These are phyloP conservation scores for Pyricularia sp. DNA, from an alignment of 2,329 filamentous ascomycete species.

Conservation along the genomic window DNA sequence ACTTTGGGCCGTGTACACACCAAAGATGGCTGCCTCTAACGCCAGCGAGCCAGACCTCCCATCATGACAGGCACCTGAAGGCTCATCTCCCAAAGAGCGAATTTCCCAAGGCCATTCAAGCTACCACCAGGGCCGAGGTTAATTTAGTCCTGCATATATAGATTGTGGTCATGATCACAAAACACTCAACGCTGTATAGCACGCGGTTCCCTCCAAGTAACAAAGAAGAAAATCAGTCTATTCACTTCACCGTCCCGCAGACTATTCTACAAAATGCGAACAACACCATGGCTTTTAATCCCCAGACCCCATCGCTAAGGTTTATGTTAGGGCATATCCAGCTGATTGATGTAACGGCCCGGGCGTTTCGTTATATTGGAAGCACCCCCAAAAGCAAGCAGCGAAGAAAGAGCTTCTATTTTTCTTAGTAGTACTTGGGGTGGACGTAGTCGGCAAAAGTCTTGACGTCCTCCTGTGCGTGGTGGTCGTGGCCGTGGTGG, in stretches of 20 bases:
- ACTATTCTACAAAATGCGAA: slow-evolving; percentile 8
- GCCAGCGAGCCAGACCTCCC: neutral
- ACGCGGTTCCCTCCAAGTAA: neutral
- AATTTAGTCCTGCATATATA: neutral
- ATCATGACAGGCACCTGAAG: neutral
- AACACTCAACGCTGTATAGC: neutral
- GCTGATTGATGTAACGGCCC: neutral
- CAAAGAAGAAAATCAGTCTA: slow-evolving; percentile 7
- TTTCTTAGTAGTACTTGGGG: slow-evolving; percentile 76
- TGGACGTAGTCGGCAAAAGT: slow-evolving; percentile 94
- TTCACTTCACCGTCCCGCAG: slow-evolving; percentile 5
- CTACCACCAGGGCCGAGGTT: neutral
- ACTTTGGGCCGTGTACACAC: neutral
- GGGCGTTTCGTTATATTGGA: neutral
- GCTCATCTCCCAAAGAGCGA: neutral
- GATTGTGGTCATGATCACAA: neutral
- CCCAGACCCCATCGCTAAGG: neutral
- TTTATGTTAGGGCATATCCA: neutral
- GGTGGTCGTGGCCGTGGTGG: slow-evolving; percentile 37
- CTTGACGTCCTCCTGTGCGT: slow-evolving; percentile 76
- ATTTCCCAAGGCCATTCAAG: neutral
- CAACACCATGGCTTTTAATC: neutral
- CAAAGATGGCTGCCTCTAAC: neutral
- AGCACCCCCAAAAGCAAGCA: neutral
- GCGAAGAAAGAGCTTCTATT: neutral